Evolutionary conservation across 148 eudicot species (phyloP).

Genomic region (Rhododendron mucronatum): DNA sequence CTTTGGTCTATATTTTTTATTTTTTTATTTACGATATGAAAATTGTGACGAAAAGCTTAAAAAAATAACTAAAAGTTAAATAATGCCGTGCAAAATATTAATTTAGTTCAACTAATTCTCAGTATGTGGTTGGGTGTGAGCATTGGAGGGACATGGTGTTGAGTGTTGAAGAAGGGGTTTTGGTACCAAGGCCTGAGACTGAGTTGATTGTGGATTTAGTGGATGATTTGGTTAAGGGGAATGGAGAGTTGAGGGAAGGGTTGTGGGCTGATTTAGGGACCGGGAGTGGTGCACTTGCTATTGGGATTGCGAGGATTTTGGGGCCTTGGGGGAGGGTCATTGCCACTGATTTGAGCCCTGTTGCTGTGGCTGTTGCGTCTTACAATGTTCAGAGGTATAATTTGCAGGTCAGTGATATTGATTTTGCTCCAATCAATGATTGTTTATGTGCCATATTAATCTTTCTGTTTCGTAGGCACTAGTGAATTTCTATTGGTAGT

Average conservation of each 20-base stretch:
- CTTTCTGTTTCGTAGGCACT: neutral
- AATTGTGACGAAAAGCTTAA: neutral
- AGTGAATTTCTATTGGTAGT: neutral
- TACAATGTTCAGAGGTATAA: conserved; percentile 82
- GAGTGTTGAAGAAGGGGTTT: conserved; percentile 85
- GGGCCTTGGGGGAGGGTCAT: conserved; percentile 55
- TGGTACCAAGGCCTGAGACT: conserved; percentile 93
- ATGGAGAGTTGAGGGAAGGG: conserved; percentile 47
- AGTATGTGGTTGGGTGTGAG: conserved; percentile 95
- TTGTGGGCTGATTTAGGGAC: conserved; percentile 97
- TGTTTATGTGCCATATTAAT: neutral
- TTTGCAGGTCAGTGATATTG: conserved; percentile 65
- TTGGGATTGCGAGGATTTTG: conserved; percentile 71
- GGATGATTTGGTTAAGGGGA: conserved; percentile 30
- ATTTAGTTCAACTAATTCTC: neutral
- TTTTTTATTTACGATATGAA: neutral
- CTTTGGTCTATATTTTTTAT: too few relatives aligned
- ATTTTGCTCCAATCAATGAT: neutral
- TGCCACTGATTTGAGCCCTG: conserved; percentile 73
- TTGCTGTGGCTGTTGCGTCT: conserved; percentile 66
- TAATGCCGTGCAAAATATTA: neutral
- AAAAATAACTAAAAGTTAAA: too few relatives aligned
- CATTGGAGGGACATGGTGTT: conserved; percentile 96
- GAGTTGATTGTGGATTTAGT: conserved; percentile 75
- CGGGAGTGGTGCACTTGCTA: conserved; percentile 93